These are phyloP conservation scores for Fusarium subglutinans DNA, from an alignment of 2,329 filamentous ascomycete genomes.

Conservation along the genomic window DNA sequence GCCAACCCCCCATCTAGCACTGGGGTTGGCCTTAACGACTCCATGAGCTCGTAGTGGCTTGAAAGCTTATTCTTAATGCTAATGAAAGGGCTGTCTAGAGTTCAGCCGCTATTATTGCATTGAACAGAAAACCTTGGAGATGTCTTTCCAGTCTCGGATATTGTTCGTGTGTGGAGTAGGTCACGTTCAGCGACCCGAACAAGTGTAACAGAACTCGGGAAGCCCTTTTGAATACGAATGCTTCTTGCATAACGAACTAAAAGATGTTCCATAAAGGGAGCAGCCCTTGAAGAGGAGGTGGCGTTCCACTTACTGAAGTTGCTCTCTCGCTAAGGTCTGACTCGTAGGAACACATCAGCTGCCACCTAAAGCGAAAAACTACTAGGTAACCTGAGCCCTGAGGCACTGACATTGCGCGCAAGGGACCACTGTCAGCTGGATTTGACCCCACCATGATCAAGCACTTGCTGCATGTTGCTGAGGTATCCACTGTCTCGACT, in stretches of 20 bases:
- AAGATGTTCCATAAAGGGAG: background rate
- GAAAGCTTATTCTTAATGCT: fast-evolving
- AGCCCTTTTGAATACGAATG: background rate
- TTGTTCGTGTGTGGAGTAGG: background rate
- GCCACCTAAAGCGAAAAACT: background rate
- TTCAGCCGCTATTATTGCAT: background rate
- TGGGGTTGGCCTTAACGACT: background rate
- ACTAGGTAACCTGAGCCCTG: background rate
- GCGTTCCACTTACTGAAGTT: background rate
- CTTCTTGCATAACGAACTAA: background rate
- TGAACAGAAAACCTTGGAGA: background rate
- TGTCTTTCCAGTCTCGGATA: background rate
- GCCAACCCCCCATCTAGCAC: background rate
- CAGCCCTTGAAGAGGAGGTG: too few relatives aligned
- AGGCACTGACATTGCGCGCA: background rate
- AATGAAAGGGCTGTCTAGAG: too few relatives aligned
- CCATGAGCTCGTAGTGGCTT: background rate
- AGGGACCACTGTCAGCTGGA: background rate
- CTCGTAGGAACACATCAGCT: background rate
- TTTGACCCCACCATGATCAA: background rate
- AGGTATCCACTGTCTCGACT: background rate
- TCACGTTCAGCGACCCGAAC: background rate
- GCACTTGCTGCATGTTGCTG: background rate
- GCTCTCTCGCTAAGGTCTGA: background rate
- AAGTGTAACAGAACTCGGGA: background rate